Evolutionary conservation across 805 yeast species (phyloP).

Genomic region (Wickerhamiella parazyma): DNA sequence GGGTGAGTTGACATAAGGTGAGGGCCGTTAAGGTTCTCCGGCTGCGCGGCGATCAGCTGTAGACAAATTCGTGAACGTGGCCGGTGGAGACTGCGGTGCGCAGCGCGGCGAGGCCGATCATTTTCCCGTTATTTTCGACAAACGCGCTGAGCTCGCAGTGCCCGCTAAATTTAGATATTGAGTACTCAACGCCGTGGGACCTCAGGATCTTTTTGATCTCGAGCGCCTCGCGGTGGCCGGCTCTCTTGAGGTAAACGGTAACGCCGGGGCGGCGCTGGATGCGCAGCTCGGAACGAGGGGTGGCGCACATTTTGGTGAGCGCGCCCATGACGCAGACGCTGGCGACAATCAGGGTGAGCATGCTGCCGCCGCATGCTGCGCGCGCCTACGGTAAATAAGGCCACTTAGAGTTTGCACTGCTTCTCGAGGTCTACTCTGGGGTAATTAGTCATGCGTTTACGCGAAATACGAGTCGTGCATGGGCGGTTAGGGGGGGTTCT

Average conservation of each 20-base stretch:
- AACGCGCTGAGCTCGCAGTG: background rate
- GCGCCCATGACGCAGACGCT: background rate
- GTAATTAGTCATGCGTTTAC: too few species aligned
- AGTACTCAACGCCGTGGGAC: conserved; percentile 4
- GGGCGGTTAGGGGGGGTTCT: too few species aligned
- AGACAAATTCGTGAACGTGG: conserved; percentile 1
- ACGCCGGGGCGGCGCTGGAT: background rate
- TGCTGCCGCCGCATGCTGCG: too few species aligned
- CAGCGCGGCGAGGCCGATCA: background rate
- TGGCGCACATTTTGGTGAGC: background rate
- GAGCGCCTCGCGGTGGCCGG: conserved; percentile 1
- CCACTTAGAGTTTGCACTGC: background rate
- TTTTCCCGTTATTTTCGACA: background rate
- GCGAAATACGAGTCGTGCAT: too few species aligned
- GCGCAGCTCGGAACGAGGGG: background rate
- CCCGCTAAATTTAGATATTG: background rate
- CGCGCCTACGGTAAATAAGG: too few species aligned
- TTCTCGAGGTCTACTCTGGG: background rate
- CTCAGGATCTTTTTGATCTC: background rate
- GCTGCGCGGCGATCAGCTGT: background rate
- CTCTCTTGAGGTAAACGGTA: background rate
- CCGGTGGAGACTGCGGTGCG: background rate
- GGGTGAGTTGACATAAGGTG: too few species aligned
- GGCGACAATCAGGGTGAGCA: background rate
- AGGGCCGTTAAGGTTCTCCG: too few species aligned